Percentiles rank a stretch among this genome's conserved stretches.
Evolutionary conservation across 2,329 filamentous ascomycete genomes (phyloP).

Genomic region (Aspergillus sp.): DNA sequence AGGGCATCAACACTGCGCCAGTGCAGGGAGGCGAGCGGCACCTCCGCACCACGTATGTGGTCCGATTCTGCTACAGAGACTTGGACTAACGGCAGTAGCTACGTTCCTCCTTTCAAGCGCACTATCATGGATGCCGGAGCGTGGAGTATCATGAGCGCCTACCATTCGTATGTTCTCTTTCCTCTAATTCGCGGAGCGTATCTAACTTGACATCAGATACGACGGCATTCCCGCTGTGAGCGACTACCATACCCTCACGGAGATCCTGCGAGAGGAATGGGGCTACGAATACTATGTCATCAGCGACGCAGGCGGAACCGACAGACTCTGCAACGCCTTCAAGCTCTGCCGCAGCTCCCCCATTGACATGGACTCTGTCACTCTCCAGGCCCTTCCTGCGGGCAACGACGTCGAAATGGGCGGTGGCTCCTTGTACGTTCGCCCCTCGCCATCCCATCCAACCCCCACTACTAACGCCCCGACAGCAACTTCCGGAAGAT

Average conservation of each 20-base stretch:
- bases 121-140: slow-evolving; percentile 70
- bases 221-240: slow-evolving; percentile 69
- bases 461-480: slow-evolving; percentile 2
- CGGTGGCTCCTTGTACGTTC: slow-evolving; percentile 60
- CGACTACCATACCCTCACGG: slow-evolving; percentile 63
- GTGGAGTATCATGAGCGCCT: slow-evolving; percentile 70
- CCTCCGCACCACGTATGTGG: slow-evolving; percentile 52
- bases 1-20: slow-evolving; percentile 68
- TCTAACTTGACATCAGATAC: slow-evolving; percentile 43
- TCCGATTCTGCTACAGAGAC: accelerated
- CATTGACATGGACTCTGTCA: slow-evolving; percentile 65
- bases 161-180: slow-evolving; percentile 52
- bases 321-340: slow-evolving; percentile 65
- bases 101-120: slow-evolving; percentile 62
- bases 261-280: slow-evolving; percentile 70
- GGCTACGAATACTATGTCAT: slow-evolving; percentile 67
- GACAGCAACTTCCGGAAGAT: slow-evolving; percentile 64
- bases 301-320: slow-evolving; percentile 68
- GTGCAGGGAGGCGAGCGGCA: slow-evolving; percentile 58
- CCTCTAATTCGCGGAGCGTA: neutral
- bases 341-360: slow-evolving; percentile 60
- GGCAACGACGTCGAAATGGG: slow-evolving; percentile 76
- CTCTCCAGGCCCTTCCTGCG: slow-evolving; percentile 61
- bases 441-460: neutral
- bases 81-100: slow-evolving; percentile 18